A percentile compares a stretch with the other conserved stretches of the same genome.
Conservation (phyloP, 495 filamentous ascomycete species). For the Platismatia glauca region DNA sequence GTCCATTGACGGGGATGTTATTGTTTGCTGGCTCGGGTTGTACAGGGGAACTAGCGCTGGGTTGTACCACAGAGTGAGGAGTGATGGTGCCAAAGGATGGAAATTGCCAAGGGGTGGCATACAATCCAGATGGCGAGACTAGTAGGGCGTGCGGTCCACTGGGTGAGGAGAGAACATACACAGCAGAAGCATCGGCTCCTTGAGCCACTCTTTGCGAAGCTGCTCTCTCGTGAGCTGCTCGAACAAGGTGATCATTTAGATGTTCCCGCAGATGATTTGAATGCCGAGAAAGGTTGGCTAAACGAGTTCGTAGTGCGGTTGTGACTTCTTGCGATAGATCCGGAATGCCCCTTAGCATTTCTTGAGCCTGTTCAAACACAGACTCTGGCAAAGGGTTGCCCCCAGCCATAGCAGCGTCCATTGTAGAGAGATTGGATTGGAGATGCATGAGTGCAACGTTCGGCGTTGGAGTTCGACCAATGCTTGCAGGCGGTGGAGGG, state of each 20-base stretch:
- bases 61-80: conserved; percentile 1
- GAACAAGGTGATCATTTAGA: neutral
- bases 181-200: conserved; percentile 31
- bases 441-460: conserved; percentile 12
- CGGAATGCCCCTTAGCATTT: conserved; percentile 15
- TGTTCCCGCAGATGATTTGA: conserved; percentile 7
- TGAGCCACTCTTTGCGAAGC: conserved; percentile 13
- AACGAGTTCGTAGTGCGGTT: conserved; percentile 4
- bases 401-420: conserved; percentile 16
- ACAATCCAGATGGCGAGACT: conserved; percentile 39
- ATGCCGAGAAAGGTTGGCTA: conserved; percentile 13
- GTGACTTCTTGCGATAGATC: conserved; percentile 6
- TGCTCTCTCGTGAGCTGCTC: conserved; percentile 18
- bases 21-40: conserved; percentile 27
- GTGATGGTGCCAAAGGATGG: conserved; percentile 5
- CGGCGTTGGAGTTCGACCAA: neutral
- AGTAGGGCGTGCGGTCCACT: conserved; percentile 51
- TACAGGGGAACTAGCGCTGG: conserved; percentile 9
- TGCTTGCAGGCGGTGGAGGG: neutral
- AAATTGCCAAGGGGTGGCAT: conserved; percentile 33
- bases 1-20: conserved; percentile 12
- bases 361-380: conserved; percentile 20
- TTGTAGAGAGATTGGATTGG: conserved; percentile 14
- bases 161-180: conserved; percentile 56
- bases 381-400: conserved; percentile 23